phyloP scores from a whole-genome alignment of 768 basidiomycete genomes.

The Phanerochaete sordida region DNA sequence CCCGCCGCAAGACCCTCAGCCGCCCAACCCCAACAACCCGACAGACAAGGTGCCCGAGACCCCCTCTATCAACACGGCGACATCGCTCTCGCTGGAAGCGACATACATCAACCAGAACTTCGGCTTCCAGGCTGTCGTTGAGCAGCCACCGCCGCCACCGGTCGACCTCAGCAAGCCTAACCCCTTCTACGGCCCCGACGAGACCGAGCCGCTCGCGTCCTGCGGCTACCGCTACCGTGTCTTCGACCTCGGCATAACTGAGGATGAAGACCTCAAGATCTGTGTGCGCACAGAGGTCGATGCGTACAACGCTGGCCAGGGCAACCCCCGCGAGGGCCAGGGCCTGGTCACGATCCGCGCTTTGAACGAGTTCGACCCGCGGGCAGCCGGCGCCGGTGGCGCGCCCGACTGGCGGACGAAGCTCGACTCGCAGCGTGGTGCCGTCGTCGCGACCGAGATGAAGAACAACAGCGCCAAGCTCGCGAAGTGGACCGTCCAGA shows the following conservation, averaged over 20 bases:
- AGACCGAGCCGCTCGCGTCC: constrained; percentile 92
- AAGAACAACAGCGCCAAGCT: constrained; percentile 99
- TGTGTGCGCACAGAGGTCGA: constrained; percentile 97
- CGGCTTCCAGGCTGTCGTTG: constrained; percentile 90
- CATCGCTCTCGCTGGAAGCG: constrained; percentile 92
- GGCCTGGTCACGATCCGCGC: constrained; percentile 90
- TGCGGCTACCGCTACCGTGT: constrained; percentile 96
- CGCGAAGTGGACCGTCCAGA: constrained; percentile 96
- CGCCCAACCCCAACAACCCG: constrained; percentile 77
- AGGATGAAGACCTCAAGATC: constrained; percentile 88
- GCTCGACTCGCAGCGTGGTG: constrained; percentile 92
- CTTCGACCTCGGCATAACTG: constrained; percentile 87
- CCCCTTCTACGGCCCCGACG: constrained; percentile 92
- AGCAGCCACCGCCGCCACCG: constrained; percentile 56
- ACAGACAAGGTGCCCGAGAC: constrained; percentile 69
- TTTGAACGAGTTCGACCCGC: constrained; percentile 94
- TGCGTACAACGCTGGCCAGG: constrained; percentile 67
- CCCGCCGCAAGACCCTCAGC: constrained; percentile 80
- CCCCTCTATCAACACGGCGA: constrained; percentile 89
- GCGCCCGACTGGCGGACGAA: constrained; percentile 99
- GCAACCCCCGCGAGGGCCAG: constrained; percentile 62
- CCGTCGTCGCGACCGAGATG: constrained; percentile 99
- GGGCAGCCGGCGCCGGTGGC: constrained; percentile 85
- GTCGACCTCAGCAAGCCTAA: constrained; percentile 84
- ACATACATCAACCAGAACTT: constrained; percentile 99